Evolutionary conservation across 2,329 filamentous ascomycete genomes (phyloP).

Genomic region (Furcasterigmium furcatum): DNA sequence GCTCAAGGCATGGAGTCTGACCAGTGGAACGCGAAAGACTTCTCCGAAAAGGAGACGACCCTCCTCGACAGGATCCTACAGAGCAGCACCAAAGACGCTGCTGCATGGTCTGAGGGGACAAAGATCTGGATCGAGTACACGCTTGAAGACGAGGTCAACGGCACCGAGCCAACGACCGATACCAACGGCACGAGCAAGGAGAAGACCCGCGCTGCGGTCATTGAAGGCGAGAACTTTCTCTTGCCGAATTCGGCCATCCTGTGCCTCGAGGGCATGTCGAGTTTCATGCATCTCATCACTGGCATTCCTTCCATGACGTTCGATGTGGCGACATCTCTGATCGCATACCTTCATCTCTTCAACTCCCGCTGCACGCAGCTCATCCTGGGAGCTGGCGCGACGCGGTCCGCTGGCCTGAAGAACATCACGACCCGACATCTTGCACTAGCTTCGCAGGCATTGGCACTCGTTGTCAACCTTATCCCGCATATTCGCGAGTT

Average conservation of each 20-base stretch:
- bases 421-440: slow-evolving; percentile 97
- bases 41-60: slow-evolving; percentile 57
- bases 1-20: slow-evolving; percentile 77
- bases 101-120: slow-evolving; percentile 60
- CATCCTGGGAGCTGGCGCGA: slow-evolving; percentile 92
- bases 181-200: slow-evolving; percentile 52
- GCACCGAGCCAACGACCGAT: slow-evolving; percentile 13
- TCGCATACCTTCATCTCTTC: slow-evolving; percentile 88
- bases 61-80: slow-evolving; percentile 64
- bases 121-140: slow-evolving; percentile 48
- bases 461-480: slow-evolving; percentile 82
- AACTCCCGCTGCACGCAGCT: slow-evolving; percentile 96
- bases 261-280: slow-evolving; percentile 77
- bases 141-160: slow-evolving; percentile 9
- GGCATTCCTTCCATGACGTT: slow-evolving; percentile 86
- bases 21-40: slow-evolving; percentile 76
- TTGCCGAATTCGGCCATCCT: slow-evolving; percentile 80
- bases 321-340: slow-evolving; percentile 74
- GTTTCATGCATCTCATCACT: slow-evolving; percentile 78
- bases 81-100: slow-evolving; percentile 67
- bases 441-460: slow-evolving; percentile 82
- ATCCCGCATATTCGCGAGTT: slow-evolving; percentile 92
- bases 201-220: slow-evolving; percentile 67
- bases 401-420: slow-evolving; percentile 80
- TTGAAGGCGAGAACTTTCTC: slow-evolving; percentile 83